Base-by-base conservation (phyloP, 495 filamentous ascomycete genomes). In the Penicillium alfredii region DNA sequence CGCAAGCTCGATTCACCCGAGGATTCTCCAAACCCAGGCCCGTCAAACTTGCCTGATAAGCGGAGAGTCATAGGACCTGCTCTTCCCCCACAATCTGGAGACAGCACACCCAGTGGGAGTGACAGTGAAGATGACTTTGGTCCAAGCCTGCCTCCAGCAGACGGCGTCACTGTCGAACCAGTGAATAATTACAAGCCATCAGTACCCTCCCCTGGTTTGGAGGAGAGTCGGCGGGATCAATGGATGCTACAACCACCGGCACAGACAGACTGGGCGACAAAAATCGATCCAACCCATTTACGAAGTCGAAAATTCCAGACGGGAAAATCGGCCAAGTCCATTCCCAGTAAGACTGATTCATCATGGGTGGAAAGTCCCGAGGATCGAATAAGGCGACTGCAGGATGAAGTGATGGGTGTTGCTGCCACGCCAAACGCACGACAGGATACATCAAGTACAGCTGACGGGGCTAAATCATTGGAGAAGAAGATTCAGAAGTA, bases 181-280 rank as follows among this genome's bases (percentile, higher is more conserved):
- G 23, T 25, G 23, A n/a, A 25, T 8, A 1, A 22, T 28, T 46
- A 18, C 45, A 40, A 35, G 9, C 43, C 40, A 33, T 45, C 46
- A 6, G 30, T 20, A 6, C 21, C 30, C 29, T 33, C 53, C 37
- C 45, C 56, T 37, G 18, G 46, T 33, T 40, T 33, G 46, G 38
- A 42, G 47, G 40, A 53, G 32, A 29, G 49, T 30, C 0, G 73
- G 40, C 78, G 92, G 36, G 92, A 94, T 63, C 80, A 86, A 49
- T 98, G 92, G 92, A 98, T 98, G 92, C 71, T 90, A 18, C 76
- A 82, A 5, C 92, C 90, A 0, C 92, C 92, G 0, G 76, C 74
- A 3, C 61, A 71, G 16, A 67, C 71, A 19, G 78, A 77, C 47
- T 74, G 73, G 61, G 65, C 74, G 15, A 67, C 74, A 4, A 80